Conservation (phyloP, 768 basidiomycete genomes). For the Ramaria sp. region DNA sequence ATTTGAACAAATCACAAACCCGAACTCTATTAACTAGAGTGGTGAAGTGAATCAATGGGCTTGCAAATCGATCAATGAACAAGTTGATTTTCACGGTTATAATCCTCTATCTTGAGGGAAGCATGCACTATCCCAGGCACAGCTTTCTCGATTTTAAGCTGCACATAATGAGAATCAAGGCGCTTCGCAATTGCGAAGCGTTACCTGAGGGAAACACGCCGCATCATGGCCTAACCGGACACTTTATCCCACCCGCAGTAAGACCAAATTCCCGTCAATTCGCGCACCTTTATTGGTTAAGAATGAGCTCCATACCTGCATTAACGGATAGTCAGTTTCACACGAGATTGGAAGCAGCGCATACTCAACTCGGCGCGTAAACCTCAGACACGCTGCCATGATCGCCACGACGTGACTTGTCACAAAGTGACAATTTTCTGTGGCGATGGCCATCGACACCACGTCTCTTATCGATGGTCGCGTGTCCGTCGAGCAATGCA, state of each 20-base stretch:
- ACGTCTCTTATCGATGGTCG: constrained; percentile 47
- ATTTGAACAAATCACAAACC: constrained; percentile 29
- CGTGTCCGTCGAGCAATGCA: constrained; percentile 63
- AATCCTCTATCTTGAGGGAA: constrained; percentile 61
- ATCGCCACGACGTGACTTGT: not conserved
- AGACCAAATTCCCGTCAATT: not conserved
- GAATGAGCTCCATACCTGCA: constrained; percentile 76
- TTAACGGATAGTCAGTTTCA: constrained; percentile 5
- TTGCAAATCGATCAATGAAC: not conserved
- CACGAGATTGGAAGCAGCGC: constrained; percentile 4
- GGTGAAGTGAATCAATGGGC: not conserved
- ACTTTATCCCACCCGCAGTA: constrained; percentile 6
- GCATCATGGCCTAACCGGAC: constrained; percentile 56
- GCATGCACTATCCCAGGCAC: constrained; percentile 63
- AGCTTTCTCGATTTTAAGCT: constrained; percentile 58
- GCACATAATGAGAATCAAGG: constrained; percentile 6
- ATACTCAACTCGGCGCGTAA: constrained; percentile 43
- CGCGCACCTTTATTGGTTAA: constrained; percentile 55
- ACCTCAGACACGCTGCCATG: constrained; percentile 64
- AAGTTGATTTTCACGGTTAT: constrained; percentile 47
- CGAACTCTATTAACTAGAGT: constrained; percentile 69
- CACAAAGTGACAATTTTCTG: not conserved
- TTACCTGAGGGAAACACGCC: constrained; percentile 69
- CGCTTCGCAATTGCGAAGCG: constrained; percentile 11
- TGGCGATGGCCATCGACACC: not conserved